Evolutionary conservation across 768 basidiomycete genomes (phyloP), one percentile per base, ranked within the genome.

Genomic region (Cyathus striatus): DNA sequence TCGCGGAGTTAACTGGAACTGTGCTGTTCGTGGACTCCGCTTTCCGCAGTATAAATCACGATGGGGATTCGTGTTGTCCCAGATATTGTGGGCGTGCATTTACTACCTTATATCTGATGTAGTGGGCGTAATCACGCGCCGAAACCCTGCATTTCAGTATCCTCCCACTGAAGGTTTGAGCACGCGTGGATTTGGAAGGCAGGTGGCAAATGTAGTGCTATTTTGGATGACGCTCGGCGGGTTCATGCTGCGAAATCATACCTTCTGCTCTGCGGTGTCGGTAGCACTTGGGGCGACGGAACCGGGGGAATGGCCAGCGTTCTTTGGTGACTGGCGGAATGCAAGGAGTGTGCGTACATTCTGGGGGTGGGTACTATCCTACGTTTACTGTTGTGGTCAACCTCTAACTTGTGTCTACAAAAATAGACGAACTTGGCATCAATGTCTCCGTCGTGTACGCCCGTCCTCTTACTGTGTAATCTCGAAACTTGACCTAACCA

Each of bases 291-390:
- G 45, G 1, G 17, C 49, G 6, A 53, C 53, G 3, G 35, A 50
- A 4, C 60, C 62, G 0, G 37, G 48, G 7, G 48, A 57, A 18
- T 68, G 63, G 61, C 57, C 59, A 6, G 5, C 55, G 45, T 18
- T n/a, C 56, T 62, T 57, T 24, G 63, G 62, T n/a, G 32, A 22
- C 24, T 60, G 49, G 50, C 40, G 39, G 1, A 55, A 65, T n/a
- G 52, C 61, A 1, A 62, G 59, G 36, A 60, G 59, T 2, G n/a
- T 65, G 1, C 53, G 63, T 9, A 55, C 49, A 25, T 58, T 65
- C 37, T 66, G 64, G 66, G 62, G 64, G 65, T 65, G 40, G 17
- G 63, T 53, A 35, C 14, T n/a, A n/a, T 33, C n/a, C 21, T 4
- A 17, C 14, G 34, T 30, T 45, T n/a, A n/a, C n/a, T 20, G 16